Conservation (phyloP, 177 flowering plant species). For the Vitis hybrid region DNA sequence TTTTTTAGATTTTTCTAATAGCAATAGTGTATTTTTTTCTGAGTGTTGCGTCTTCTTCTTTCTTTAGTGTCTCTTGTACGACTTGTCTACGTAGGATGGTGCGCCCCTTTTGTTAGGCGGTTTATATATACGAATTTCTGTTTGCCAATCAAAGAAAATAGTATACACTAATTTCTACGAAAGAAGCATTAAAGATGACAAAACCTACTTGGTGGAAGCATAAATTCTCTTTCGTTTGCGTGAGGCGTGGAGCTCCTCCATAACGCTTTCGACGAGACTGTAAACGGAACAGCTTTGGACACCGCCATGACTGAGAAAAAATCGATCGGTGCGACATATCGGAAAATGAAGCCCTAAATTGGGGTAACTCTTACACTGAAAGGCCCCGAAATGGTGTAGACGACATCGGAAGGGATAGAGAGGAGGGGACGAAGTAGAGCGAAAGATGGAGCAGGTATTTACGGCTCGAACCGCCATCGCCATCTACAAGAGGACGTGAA, state of each 20-base stretch:
- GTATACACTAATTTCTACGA: too few relatives aligned
- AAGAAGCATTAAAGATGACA: background rate
- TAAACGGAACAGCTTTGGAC: conserved; percentile 29
- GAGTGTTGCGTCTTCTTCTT: too few relatives aligned
- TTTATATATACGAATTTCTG: too few relatives aligned
- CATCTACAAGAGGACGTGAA: background rate
- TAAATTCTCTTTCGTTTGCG: conserved; percentile 39
- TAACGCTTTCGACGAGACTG: conserved; percentile 55
- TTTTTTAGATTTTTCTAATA: too few relatives aligned
- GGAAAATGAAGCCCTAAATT: conserved; percentile 21
- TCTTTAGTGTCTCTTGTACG: too few relatives aligned
- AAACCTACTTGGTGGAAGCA: conserved; percentile 51
- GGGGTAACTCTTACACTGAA: conserved; percentile 12
- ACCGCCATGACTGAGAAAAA: conserved; percentile 15
- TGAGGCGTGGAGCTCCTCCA: conserved; percentile 53
- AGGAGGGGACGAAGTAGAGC: conserved; percentile 47
- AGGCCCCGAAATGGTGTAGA: conserved; percentile 19
- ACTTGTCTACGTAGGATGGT: too few relatives aligned
- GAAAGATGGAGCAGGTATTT: conserved; percentile 45
- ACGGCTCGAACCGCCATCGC: conserved; percentile 66
- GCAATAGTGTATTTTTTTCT: too few relatives aligned
- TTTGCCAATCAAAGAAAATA: too few relatives aligned
- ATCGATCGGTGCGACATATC: conserved; percentile 10
- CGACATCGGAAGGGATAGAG: conserved; percentile 35
- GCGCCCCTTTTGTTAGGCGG: too few relatives aligned